Percentiles rank a stretch among this genome's conserved stretches.
Conservation (phyloP, 805 yeast species). For the Yamadazyma phyllophila region DNA sequence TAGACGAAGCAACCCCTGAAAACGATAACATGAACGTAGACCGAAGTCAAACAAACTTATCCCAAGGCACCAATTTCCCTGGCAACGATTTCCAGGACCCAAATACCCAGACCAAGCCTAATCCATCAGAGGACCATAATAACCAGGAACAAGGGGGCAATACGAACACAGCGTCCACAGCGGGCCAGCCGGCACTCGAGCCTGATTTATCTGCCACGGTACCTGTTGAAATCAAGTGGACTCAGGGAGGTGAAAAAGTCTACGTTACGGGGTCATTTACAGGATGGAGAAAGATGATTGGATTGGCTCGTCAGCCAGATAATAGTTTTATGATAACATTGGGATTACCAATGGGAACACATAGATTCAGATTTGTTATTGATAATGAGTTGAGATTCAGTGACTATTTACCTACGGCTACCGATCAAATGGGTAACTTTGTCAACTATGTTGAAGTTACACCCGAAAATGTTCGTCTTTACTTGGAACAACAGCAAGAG, state of each 20-base stretch:
- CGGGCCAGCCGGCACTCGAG: conserved; percentile 9
- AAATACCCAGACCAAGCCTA: too few species aligned
- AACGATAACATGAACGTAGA: conserved; percentile 21
- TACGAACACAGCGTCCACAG: conserved; percentile 1
- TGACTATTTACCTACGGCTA: conserved; percentile 90
- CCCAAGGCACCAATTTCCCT: conserved; percentile 1
- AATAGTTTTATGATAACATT: conserved; percentile 63
- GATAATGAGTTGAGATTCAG: conserved; percentile 90
- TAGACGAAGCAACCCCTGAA: conserved; percentile 21
- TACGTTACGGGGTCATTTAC: conserved; percentile 97
- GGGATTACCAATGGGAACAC: conserved; percentile 86
- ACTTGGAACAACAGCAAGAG: conserved; percentile 28
- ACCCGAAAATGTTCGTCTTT: conserved; percentile 35
- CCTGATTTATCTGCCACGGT: conserved; percentile 32
- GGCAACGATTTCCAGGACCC: background rate
- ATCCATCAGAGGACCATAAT: background rate
- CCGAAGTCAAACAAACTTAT: conserved; percentile 14
- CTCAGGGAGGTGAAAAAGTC: conserved; percentile 93
- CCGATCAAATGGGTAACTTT: conserved; percentile 94
- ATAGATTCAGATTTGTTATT: conserved; percentile 88
- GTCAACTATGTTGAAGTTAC: conserved; percentile 85
- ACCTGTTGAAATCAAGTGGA: conserved; percentile 81
- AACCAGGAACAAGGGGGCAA: background rate
- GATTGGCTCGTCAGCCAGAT: conserved; percentile 57
- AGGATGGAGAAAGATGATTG: conserved; percentile 98